phyloP scores from a whole-genome alignment of 163 green algal genomes.

The Volvox carteri region DNA sequence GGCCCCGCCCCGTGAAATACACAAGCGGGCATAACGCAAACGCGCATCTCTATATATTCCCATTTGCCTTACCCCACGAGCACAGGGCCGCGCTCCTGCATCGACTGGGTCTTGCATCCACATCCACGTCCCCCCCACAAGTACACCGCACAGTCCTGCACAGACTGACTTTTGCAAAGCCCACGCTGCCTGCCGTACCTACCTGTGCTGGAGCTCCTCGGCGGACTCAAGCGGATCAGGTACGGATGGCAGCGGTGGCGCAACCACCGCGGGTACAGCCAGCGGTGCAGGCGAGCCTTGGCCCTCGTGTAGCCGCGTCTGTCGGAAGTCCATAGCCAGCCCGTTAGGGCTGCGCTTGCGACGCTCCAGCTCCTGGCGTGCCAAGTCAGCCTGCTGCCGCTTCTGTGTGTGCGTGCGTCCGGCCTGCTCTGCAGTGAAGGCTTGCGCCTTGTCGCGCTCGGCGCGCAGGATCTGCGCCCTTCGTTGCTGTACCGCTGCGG shows the following conservation, averaged over 20 bases:
- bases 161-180: too few species aligned
- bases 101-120: too few species aligned
- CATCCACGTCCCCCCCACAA: too few species aligned
- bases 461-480: conserved; percentile 12
- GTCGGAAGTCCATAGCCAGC: conserved; percentile 28
- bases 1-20: too few species aligned
- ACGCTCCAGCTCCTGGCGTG: conserved; percentile 25
- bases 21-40: too few species aligned
- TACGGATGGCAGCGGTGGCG: background rate
- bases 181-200: too few species aligned
- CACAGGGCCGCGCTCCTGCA: too few species aligned
- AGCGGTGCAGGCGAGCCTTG: background rate
- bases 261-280: background rate
- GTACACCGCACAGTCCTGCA: too few species aligned
- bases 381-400: background rate
- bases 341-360: conserved; percentile 18
- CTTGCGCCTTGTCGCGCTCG: conserved; percentile 35
- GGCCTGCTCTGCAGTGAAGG: conserved; percentile 12
- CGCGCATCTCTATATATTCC: too few species aligned
- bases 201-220: conserved; percentile 39
- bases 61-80: too few species aligned
- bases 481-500: background rate
- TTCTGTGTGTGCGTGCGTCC: background rate
- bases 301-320: conserved; percentile 50
- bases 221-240: conserved; percentile 22